Base-by-base conservation (phyloP, 1,284 basidiomycete genomes). In the Entoloma clypeatum region DNA sequence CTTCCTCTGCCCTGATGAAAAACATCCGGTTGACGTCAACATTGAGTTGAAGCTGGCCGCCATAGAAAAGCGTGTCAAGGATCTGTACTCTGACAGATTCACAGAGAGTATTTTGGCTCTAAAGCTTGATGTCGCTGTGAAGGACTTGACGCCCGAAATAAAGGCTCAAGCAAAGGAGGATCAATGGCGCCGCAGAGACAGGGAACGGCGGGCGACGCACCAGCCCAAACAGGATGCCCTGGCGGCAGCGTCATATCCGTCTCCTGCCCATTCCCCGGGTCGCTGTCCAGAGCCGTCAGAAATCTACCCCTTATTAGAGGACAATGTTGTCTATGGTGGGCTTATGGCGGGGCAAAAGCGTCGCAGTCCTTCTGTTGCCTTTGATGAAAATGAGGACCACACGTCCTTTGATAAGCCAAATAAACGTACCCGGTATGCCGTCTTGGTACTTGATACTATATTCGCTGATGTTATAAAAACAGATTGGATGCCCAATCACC, bases 21-120 rank as follows among this genome's bases (percentile, higher is more conserved):
- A 39, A 1, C 45, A 43, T 1, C 32, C 39, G 0, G 37, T 70
- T 1, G 37, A 57, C n/a, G 40, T 53, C 3, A 37, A 52, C 1
- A 16, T 70, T 0, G 47, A 51, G 0, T 45, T 61, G 2, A 53
- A 57, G 1, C 70, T 75, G 17, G 32, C 59, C 0, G 31, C 45
- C 5, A 59, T 75, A 36, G 63, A 65, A 39, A 53, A 37, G 0
- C 43, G 39, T 0, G 63, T 64, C 2, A 58, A 62, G n/a, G 47
- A 44, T 0, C 49, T 74, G 9, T 70, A 64, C 39, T 49, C 56
- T 0, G 52, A 58, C 0, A 57, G 54, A 8, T 54, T 59, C 10
- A 27, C 47, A 4, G 55, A 57, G 25, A 65, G 57, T 6, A 30
- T 41, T 0, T 44, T 65, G 1, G 56, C 60, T 0, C 40, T 50